Evolutionary conservation across 2,329 filamentous ascomycete species (phyloP).

Genomic region (Neospermospora avenae): DNA sequence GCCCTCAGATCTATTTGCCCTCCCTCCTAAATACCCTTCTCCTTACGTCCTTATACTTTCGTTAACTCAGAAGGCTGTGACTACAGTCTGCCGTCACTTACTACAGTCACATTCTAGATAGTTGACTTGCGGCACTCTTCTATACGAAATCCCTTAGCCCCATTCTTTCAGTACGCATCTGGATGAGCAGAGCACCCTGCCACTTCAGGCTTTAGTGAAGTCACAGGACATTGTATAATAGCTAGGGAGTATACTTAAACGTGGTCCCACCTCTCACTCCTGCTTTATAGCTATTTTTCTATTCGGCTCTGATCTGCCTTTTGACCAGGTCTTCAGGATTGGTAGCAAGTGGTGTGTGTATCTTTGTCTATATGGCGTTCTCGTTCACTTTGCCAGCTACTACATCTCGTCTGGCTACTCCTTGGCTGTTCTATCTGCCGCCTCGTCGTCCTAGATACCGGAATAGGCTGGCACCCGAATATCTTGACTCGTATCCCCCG

Average conservation of each 20-base stretch:
- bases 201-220: background rate
- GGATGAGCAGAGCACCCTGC: background rate
- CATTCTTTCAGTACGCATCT: background rate
- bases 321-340: background rate
- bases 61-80: background rate
- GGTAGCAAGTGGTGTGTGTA: background rate
- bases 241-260: conserved; percentile 14
- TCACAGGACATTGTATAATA: conserved; percentile 13
- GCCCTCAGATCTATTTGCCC: conserved; percentile 15
- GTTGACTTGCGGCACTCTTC: background rate
- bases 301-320: background rate
- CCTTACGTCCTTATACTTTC: conserved; percentile 10
- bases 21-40: conserved; percentile 8
- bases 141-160: too few relatives aligned
- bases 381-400: too few relatives aligned
- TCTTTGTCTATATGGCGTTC: background rate
- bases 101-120: background rate
- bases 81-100: background rate
- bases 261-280: conserved; percentile 12
- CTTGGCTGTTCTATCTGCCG: too few relatives aligned
- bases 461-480: too few relatives aligned
- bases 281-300: background rate
- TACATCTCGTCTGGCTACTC: too few relatives aligned
- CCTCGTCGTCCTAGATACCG: too few relatives aligned
- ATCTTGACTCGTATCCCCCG: too few relatives aligned